Evolutionary conservation across 2,329 filamentous ascomycete species (phyloP).

Genomic region (Aphanoascus verrucosus): DNA sequence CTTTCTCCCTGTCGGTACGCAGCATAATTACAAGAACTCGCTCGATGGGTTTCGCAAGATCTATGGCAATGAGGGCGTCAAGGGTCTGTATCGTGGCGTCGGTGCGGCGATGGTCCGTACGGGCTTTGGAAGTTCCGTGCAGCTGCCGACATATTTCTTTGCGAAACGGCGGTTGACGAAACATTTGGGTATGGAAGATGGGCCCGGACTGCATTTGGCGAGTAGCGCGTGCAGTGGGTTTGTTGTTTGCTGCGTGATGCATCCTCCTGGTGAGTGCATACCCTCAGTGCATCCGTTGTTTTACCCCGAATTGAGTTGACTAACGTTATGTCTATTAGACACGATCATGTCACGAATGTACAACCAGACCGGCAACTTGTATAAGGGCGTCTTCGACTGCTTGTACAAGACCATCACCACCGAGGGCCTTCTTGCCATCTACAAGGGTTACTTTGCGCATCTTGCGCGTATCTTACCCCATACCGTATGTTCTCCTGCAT

Average conservation of each 20-base stretch:
- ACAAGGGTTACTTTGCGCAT: slow-evolving; percentile 96
- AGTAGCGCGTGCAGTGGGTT: slow-evolving; percentile 87
- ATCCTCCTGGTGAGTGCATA: slow-evolving; percentile 62
- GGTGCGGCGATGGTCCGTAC: slow-evolving; percentile 91
- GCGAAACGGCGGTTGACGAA: slow-evolving; percentile 76
- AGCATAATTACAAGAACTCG: slow-evolving; percentile 82
- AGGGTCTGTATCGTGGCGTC: slow-evolving; percentile 80
- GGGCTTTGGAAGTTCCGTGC: slow-evolving; percentile 88
- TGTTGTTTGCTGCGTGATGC: slow-evolving; percentile 96
- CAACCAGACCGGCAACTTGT: slow-evolving; percentile 97
- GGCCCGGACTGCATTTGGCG: slow-evolving; percentile 73
- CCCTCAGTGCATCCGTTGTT: neutral
- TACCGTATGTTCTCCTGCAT: slow-evolving; percentile 45
- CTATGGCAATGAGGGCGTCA: slow-evolving; percentile 62
- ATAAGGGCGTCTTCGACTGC: slow-evolving; percentile 86
- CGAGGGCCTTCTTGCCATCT: slow-evolving; percentile 83
- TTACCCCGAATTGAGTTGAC: slow-evolving; percentile 8
- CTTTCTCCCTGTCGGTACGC: slow-evolving; percentile 89
- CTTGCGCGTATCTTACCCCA: slow-evolving; percentile 88
- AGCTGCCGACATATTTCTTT: slow-evolving; percentile 96
- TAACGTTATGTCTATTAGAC: slow-evolving; percentile 44
- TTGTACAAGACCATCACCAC: slow-evolving; percentile 80
- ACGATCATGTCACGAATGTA: slow-evolving; percentile 98
- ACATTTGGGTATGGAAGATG: slow-evolving; percentile 82
- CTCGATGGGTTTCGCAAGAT: slow-evolving; percentile 74